phyloP scores from a whole-genome alignment of 345 rosid genomes.

The Hibiscus mutabilis region DNA sequence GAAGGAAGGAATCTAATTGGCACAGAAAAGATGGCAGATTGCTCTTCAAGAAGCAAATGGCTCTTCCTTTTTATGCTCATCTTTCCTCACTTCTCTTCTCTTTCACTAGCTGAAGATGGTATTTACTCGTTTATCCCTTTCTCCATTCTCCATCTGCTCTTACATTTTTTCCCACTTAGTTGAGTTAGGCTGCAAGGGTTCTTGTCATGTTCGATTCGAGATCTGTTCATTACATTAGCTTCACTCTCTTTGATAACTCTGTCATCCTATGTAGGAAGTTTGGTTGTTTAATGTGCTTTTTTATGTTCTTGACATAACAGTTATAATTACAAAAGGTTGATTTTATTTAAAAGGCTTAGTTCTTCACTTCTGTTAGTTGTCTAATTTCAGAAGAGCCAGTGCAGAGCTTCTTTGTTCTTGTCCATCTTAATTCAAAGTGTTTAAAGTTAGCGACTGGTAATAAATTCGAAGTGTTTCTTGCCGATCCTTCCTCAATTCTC shows the following conservation, averaged over 20 bases:
- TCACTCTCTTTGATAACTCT: neutral
- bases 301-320: neutral
- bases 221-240: slow-evolving; percentile 15
- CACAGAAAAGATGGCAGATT: slow-evolving; percentile 32
- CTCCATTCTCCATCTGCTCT: neutral
- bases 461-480: slow-evolving; percentile 13
- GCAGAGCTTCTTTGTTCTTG: neutral
- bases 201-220: slow-evolving; percentile 14
- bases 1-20: slow-evolving; percentile 11
- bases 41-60: slow-evolving; percentile 29
- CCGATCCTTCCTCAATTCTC: slow-evolving; percentile 6
- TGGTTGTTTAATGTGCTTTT: neutral
- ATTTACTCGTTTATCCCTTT: slow-evolving; percentile 12
- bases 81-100: slow-evolving; percentile 30
- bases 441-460: too few relatives aligned
- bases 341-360: neutral
- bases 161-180: neutral
- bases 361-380: neutral
- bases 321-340: neutral
- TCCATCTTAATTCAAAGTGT: neutral
- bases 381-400: neutral
- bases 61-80: slow-evolving; percentile 31
- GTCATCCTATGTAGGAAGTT: neutral
- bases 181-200: slow-evolving; percentile 9
- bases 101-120: slow-evolving; percentile 61